A percentile compares a stretch with the other conserved stretches of the same genome.
These are phyloP conservation scores for Elsinoe necatrix DNA, from an alignment of 2,329 filamentous ascomycete genomes.

Conservation along the genomic window DNA sequence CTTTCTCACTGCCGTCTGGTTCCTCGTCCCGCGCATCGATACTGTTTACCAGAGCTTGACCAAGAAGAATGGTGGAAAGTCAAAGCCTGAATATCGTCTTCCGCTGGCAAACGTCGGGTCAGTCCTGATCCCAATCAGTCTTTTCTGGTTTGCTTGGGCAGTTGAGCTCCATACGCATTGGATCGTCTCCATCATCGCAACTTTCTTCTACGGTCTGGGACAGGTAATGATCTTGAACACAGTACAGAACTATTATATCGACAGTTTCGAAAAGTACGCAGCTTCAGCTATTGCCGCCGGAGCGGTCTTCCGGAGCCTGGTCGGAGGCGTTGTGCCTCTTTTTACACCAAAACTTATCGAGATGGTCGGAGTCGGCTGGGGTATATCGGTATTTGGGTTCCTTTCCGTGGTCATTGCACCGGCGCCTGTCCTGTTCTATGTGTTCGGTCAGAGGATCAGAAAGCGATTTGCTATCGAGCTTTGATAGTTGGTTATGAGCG, in stretches of 20 bases:
- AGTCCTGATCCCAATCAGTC: conserved; percentile 34
- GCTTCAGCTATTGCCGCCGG: conserved; percentile 44
- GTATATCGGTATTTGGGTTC: conserved; percentile 43
- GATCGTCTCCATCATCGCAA: conserved; percentile 34
- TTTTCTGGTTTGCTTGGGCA: conserved; percentile 41
- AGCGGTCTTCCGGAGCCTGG: conserved; percentile 38
- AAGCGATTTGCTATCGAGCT: conserved; percentile 37
- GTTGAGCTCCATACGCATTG: conserved; percentile 36
- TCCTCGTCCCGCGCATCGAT: conserved; percentile 41
- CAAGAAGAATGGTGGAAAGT: conserved; percentile 33
- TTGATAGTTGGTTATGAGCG: not conserved
- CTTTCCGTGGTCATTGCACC: conserved; percentile 39
- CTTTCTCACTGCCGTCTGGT: conserved; percentile 38
- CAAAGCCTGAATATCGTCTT: conserved; percentile 37
- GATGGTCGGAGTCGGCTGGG: conserved; percentile 42
- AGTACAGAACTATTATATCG: conserved; percentile 49
- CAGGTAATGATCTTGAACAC: conserved; percentile 47
- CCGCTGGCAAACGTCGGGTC: conserved; percentile 40
- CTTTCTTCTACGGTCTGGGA: conserved; percentile 44
- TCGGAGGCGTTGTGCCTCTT: conserved; percentile 41
- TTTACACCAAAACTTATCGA: conserved; percentile 39
- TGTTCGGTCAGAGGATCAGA: conserved; percentile 39
- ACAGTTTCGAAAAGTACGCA: conserved; percentile 44
- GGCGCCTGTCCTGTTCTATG: conserved; percentile 42
- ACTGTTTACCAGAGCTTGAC: conserved; percentile 39